Conservation (phyloP, 768 basidiomycete genomes). For the Epithele typhae region DNA sequence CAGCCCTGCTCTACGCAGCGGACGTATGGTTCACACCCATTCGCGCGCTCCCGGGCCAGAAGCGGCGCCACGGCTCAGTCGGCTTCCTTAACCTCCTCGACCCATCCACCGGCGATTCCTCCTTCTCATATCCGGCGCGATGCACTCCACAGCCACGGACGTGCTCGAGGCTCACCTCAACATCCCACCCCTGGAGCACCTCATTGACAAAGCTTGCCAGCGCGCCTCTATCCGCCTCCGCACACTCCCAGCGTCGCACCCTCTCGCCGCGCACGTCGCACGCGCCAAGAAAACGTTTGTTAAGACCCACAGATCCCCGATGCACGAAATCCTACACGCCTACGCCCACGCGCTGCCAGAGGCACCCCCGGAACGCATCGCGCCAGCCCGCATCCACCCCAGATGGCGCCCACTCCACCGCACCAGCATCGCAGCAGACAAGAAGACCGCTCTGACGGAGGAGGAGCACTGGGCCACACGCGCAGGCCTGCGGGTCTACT, state of each 20-base stretch:
- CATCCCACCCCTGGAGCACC: conserved; percentile 15
- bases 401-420: conserved; percentile 2
- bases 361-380: conserved; percentile 13
- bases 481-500: conserved; percentile 14
- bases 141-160: conserved; percentile 22
- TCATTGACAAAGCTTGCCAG: conserved; percentile 14
- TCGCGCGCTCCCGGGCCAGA: neutral
- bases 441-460: conserved; percentile 4
- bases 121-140: conserved; percentile 18
- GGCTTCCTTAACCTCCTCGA: no score
- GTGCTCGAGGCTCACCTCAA: conserved; percentile 17
- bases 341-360: conserved; percentile 5
- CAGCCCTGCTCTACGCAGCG: conserved; percentile 27
- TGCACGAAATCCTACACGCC: conserved; percentile 18
- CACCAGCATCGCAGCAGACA: neutral
- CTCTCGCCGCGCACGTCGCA: conserved; percentile 8
- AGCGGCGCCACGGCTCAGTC: no score
- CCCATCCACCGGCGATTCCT: conserved; percentile 20
- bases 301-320: conserved; percentile 13
- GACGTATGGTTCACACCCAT: neutral
- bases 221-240: conserved; percentile 9
- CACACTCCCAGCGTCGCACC: conserved; percentile 19
- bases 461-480: neutral
- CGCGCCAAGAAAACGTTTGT: neutral
- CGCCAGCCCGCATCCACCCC: conserved; percentile 1